A percentile compares a stretch with the other conserved stretches of the same genome.
Evolutionary conservation across 768 basidiomycete genomes (phyloP).

Genomic region (Russula earlei): DNA sequence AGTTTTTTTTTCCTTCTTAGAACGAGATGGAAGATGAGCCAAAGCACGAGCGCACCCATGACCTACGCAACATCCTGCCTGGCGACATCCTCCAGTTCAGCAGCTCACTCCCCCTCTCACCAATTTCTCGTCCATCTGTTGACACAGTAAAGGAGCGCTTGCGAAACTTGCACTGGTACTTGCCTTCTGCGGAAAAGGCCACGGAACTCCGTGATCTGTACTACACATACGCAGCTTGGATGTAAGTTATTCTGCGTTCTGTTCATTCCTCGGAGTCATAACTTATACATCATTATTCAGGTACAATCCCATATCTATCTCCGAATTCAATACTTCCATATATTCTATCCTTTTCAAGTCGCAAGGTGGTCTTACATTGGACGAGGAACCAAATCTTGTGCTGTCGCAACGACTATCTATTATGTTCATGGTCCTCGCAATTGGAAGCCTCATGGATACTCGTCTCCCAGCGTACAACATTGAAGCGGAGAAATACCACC

Average conservation of each 20-base stretch:
- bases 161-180: conserved; percentile 56
- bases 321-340: conserved; percentile 43
- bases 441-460: conserved; percentile 55
- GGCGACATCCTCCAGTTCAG: conserved; percentile 55
- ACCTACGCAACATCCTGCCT: conserved; percentile 48
- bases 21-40: conserved; percentile 50
- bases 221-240: conserved; percentile 62
- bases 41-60: conserved; percentile 37
- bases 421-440: conserved; percentile 51
- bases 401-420: conserved; percentile 48
- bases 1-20: conserved; percentile 35
- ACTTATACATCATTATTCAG: conserved; percentile 27
- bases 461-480: conserved; percentile 41
- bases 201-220: conserved; percentile 47
- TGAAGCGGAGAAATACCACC: conserved; percentile 51
- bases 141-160: conserved; percentile 38
- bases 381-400: conserved; percentile 31
- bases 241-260: conserved; percentile 43
- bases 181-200: conserved; percentile 53
- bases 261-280: conserved; percentile 21
- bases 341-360: conserved; percentile 44
- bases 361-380: conserved; percentile 35
- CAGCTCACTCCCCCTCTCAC: conserved; percentile 52
- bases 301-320: conserved; percentile 54
- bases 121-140: conserved; percentile 31